Base-by-base conservation (phyloP, 2,329 filamentous ascomycete genomes). In the Colletotrichum kahawae region DNA sequence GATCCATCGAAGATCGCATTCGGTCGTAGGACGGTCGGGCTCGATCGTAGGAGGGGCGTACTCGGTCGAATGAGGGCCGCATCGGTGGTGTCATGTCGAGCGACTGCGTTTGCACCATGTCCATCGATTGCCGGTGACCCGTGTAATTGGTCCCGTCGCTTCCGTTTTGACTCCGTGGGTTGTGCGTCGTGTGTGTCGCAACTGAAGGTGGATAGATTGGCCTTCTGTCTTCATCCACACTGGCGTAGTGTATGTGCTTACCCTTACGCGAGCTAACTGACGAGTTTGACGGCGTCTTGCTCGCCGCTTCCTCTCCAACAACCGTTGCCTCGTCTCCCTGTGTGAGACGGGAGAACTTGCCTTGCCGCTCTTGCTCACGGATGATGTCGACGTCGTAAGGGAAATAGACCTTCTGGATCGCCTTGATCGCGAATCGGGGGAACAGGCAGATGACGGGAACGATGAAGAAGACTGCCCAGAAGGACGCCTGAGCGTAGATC, bases 101-200 rank as follows among this genome's bases (percentile, higher is more conserved):
- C 43, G 73, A 75, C 38, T 75, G 73, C n/a, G 73, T 68, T 29
- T 75, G 73, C 34, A 36, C 57, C 65, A 86, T 82, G 74, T 94
- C 93, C 77, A 92, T 82, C 18, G 93, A 93, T 78, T 88, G 86
- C 76, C 92, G 90, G 79, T 92, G 91, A 65, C 89, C 87, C 27
- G 95, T 97, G 83, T 95, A 97, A 80, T 97, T 96, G 65, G 97
- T 98, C 76, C 95, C 96, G 84, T 98, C 96, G 85, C 96, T 98
- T 76, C 95, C 95, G 79, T 96, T 97, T 82, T 98, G 95, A 80
- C 95, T 97, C 66, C 93, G 93, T 78, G 95, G 88, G 77, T 92
- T 96, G 82, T 97, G 93, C 36, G 94, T 96, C 59, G 92, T 92
- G 60, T 92, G 90, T 18, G 95, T 96, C 64, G 95, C 94, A 79